Evolutionary conservation across 768 basidiomycete species (phyloP), one percentile per base, ranked within the genome.

Genomic region (Amanita fuliginea): DNA sequence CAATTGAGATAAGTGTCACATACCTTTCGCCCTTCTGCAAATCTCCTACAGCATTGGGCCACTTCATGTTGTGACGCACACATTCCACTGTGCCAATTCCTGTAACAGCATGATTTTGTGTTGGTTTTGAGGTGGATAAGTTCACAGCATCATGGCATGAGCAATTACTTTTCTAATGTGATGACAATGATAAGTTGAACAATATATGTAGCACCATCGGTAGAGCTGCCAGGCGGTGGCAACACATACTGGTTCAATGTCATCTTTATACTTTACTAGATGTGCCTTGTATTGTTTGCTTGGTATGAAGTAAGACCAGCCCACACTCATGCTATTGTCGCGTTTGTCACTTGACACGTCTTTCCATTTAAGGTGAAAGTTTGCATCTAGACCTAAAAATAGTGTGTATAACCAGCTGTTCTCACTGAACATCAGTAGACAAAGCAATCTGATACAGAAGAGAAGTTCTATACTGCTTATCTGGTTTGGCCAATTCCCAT

Each of bases 241-340:
- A 13, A 26, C 36, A 46, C 57, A 28, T 50, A 46, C 42, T 52
- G 46, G 22, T 55, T 34, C 16, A 35, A 26, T 30, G 49, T 36
- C 28, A 36, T 47, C 35, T 34, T 21, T 11, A 58, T 46, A 37
- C 18, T 21, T 37, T 22, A 22, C 46, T 33, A n/a, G 53, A 26
- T 33, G 49, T 32, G 51, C 33, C 35, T 46, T 30, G 16, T 34
- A 62, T 0, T 47, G 35, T 6, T 26, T 28, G 8, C 47, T 30
- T 18, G 52, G 49, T 10, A 60, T 52, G 33, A 60, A 53, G 48
- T 60, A 62, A 2, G 55, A 53, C 55, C 57, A 53, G 0, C 59
- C 59, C 4, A 42, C 28, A 2, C 57, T 55, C 0, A 62, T 54
- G 21, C 48, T 50, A 13, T 54, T 54, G 33, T 59, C 60, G 22